Evolutionary conservation across 148 eudicot genomes (phyloP).

Genomic region (Arctostaphylos glauca): DNA sequence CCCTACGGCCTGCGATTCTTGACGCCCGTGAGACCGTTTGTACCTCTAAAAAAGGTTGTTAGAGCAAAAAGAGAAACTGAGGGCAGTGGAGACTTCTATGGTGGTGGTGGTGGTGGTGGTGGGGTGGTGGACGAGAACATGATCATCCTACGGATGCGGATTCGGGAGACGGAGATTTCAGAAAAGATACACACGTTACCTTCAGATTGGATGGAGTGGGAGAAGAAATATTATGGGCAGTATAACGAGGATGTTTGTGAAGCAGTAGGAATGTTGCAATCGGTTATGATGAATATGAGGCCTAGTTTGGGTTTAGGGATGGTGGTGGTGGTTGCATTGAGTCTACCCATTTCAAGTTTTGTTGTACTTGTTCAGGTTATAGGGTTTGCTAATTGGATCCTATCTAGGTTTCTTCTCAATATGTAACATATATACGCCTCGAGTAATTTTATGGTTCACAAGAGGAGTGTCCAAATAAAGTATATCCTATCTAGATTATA

Average conservation of each 20-base stretch:
- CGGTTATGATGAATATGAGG: conserved; percentile 34
- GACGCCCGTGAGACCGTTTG: neutral
- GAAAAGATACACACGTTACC: conserved; percentile 37
- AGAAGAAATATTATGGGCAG: conserved; percentile 36
- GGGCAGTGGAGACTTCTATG: neutral
- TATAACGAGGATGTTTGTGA: conserved; percentile 41
- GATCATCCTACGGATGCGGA: conserved; percentile 42
- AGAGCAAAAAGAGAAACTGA: conserved; percentile 4
- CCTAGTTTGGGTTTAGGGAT: conserved; percentile 45
- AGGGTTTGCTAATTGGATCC: neutral
- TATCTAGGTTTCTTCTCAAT: too few species aligned
- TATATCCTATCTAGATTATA: too few species aligned
- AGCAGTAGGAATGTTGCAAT: conserved; percentile 35
- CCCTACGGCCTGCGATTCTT: too few species aligned
- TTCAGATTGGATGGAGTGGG: conserved; percentile 52
- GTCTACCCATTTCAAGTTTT: conserved; percentile 38
- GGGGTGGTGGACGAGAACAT: conserved; percentile 41
- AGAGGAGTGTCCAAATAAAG: too few species aligned
- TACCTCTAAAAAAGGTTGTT: neutral
- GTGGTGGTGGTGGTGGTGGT: conserved; percentile 7
- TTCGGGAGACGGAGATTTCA: conserved; percentile 45
- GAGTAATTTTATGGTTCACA: too few species aligned
- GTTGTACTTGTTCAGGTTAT: conserved; percentile 24
- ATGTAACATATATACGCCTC: neutral
- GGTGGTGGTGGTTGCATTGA: conserved; percentile 26